Evolutionary conservation across 2,329 filamentous ascomycete species (phyloP).

Genomic region (Xylaria sp.): DNA sequence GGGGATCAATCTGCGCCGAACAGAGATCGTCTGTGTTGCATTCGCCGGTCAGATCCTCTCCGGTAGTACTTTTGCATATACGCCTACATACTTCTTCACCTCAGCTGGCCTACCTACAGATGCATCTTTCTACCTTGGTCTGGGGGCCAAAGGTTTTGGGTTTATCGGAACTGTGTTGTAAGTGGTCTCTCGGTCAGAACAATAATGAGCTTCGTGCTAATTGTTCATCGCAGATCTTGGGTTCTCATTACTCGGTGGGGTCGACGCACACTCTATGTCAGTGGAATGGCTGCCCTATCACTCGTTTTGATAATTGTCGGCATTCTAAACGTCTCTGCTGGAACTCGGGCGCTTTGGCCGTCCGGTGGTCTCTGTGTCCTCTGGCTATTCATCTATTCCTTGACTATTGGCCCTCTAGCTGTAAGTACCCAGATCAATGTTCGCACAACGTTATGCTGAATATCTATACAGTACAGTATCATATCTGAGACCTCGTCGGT

Average conservation of each 20-base stretch:
- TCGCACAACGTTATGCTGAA: constrained; percentile 24
- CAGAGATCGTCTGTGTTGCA: constrained; percentile 56
- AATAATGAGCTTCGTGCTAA: constrained; percentile 14
- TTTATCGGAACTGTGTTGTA: constrained; percentile 53
- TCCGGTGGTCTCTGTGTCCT: constrained; percentile 57
- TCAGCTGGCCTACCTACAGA: constrained; percentile 50
- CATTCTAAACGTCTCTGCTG: constrained; percentile 56
- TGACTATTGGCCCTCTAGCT: constrained; percentile 60
- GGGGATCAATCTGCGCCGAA: constrained; percentile 57
- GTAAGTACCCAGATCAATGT: constrained; percentile 47
- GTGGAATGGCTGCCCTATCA: constrained; percentile 54
- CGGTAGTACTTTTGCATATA: constrained; percentile 54
- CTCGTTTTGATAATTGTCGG: constrained; percentile 54
- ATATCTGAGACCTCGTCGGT: constrained; percentile 61
- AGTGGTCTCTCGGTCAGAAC: constrained; percentile 42
- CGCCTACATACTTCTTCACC: constrained; percentile 54
- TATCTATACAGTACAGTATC: constrained; percentile 53
- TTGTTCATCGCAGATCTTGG: constrained; percentile 54
- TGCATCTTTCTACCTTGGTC: constrained; percentile 50
- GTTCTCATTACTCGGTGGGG: constrained; percentile 53
- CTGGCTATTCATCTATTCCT: constrained; percentile 59
- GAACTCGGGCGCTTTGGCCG: constrained; percentile 55
- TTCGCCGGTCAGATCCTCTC: constrained; percentile 51
- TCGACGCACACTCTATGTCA: constrained; percentile 55
- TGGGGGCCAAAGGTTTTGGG: constrained; percentile 51